Conservation (phyloP, 139 green algal genomes). For the Chlorella sp. region DNA sequence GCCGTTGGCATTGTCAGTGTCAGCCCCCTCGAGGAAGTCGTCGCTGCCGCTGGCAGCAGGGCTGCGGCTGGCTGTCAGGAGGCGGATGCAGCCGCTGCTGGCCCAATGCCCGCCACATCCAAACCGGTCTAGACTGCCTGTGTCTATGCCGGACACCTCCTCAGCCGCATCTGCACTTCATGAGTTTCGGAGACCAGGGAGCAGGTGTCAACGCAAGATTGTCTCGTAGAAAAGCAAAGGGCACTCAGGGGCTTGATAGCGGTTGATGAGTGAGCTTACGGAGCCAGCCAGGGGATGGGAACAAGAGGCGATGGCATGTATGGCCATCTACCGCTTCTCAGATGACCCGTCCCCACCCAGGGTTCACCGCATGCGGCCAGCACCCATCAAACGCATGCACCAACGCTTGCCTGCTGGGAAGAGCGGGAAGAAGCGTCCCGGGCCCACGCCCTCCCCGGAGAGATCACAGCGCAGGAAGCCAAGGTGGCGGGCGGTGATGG, state of each 20-base stretch:
- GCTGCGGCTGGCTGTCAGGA: neutral
- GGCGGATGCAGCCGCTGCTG: constrained; percentile 33
- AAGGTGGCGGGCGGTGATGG: constrained; percentile 25
- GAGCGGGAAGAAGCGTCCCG: constrained; percentile 27
- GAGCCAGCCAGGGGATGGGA: neutral
- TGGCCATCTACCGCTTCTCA: neutral
- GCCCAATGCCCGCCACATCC: constrained; percentile 33
- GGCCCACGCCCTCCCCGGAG: neutral
- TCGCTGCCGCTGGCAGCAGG: neutral
- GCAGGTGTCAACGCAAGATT: too few relatives aligned
- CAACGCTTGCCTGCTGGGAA: neutral
- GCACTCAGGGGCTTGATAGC: neutral
- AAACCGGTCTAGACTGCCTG: constrained; percentile 30
- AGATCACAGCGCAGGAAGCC: constrained; percentile 30
- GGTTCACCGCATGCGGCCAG: neutral
- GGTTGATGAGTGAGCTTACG: neutral
- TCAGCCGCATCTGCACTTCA: constrained; percentile 18
- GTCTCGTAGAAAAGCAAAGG: too few relatives aligned
- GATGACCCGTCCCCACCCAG: neutral
- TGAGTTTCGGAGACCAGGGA: too few relatives aligned
- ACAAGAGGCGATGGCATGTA: neutral
- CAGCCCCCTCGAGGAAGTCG: neutral
- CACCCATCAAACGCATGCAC: too few relatives aligned
- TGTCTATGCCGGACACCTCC: constrained; percentile 6
- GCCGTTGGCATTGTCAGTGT: neutral